Evolutionary conservation across 148 eudicot species (phyloP), one percentile per base, ranked within the genome.

Genomic region (Bassia scoparia): DNA sequence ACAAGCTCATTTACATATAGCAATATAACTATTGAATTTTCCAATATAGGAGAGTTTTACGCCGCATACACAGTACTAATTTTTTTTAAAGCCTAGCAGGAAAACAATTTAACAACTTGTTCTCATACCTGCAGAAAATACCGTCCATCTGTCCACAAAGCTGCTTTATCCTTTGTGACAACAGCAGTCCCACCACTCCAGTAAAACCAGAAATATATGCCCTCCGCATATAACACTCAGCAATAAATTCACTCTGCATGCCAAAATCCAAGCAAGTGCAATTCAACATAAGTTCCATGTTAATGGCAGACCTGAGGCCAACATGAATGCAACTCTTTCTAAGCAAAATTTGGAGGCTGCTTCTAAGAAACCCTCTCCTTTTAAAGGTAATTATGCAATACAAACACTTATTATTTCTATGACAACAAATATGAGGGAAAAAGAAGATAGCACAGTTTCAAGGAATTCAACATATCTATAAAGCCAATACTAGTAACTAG

Each of bases 81-180:
- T 52, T 53, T 46, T 29, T 29, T 23, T 0, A 6, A 4, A 41
- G 17, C 31, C 12, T 3, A 62, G 3, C 31, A 58, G 73, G 26
- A 41, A 20, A 52, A 27, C 20, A 65, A 1, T 53, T 26, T 13
- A 50, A 67, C 29, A 7, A 27, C 52, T 26, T 37, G 5, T 41
- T 53, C 9, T 18, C 77, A 49, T 61, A 88, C 99, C 99, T 96
- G 99, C 75, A 96, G 87, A 83, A 96, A 96, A 66, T 96, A 96
- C 34, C 97, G 83, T 13, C 99, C 99, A 78, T 92, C 99, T 26
- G 97, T 96, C 99, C 99, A 96, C 75, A 96, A 86, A 81, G 94
- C 96, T n/a, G 97, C 97, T 81, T 90, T 86, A 76, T 96, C 88
- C 74, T 84, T 89, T 14, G 99, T 96, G 68, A 96, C 90, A 68